phyloP scores from a whole-genome alignment of 2,329 filamentous ascomycete genomes.

The Epichloe aotearoae region DNA sequence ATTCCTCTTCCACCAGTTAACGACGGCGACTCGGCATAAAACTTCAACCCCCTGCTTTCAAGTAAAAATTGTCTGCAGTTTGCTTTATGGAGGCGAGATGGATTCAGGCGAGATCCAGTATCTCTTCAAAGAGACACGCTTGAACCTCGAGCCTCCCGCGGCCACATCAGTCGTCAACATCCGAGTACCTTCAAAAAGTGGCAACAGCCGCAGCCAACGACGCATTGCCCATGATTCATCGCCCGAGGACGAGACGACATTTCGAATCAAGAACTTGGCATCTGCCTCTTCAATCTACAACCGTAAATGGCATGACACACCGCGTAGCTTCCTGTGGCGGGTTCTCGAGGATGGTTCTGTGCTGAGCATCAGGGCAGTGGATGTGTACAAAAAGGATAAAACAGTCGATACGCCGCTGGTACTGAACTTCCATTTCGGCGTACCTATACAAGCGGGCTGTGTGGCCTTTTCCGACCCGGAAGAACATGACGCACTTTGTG shows the following conservation, averaged over 20 bases:
- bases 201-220: slow-evolving; percentile 29
- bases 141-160: slow-evolving; percentile 66
- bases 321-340: slow-evolving; percentile 83
- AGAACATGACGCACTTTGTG: slow-evolving; percentile 62
- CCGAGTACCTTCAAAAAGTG: slow-evolving; percentile 44
- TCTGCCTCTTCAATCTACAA: slow-evolving; percentile 75
- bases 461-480: slow-evolving; percentile 70
- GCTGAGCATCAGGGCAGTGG: slow-evolving; percentile 71
- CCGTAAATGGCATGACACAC: slow-evolving; percentile 59
- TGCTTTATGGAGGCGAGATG: slow-evolving; percentile 54
- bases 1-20: slow-evolving; percentile 10
- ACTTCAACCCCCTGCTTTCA: neutral
- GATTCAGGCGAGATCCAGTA: slow-evolving; percentile 47
- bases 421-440: slow-evolving; percentile 64
- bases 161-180: slow-evolving; percentile 58
- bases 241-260: slow-evolving; percentile 58
- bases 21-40: neutral
- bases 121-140: slow-evolving; percentile 75
- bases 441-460: slow-evolving; percentile 60
- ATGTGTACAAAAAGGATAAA: slow-evolving; percentile 57
- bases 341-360: slow-evolving; percentile 67
- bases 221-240: slow-evolving; percentile 20
- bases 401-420: slow-evolving; percentile 59
- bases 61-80: neutral
- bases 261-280: slow-evolving; percentile 60